Conservation (phyloP, 164 flowering plant genomes). For the Euptelea pleiosperma region DNA sequence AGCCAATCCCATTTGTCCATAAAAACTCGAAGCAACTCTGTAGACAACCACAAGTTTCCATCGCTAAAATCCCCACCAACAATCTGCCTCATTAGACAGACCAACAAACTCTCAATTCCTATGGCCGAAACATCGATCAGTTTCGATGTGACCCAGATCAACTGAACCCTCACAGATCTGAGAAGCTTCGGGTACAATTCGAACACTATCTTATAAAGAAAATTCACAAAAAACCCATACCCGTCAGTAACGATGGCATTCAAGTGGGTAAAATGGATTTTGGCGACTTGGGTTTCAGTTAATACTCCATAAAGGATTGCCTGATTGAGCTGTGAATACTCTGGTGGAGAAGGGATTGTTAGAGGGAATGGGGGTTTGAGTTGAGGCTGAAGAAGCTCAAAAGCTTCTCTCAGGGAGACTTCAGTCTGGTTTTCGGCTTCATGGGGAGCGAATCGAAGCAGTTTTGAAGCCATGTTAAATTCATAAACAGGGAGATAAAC, state of each 20-base stretch:
- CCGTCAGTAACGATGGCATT: conserved; percentile 75
- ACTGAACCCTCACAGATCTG: conserved; percentile 40
- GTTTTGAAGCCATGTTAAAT: conserved; percentile 31
- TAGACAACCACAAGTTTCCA: conserved; percentile 72
- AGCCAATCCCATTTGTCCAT: conserved; percentile 50
- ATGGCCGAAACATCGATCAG: conserved; percentile 50
- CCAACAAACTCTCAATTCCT: conserved; percentile 57
- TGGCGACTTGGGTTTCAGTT: conserved; percentile 42
- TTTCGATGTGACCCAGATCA: conserved; percentile 49
- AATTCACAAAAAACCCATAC: conserved; percentile 43
- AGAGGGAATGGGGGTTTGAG: conserved; percentile 52
- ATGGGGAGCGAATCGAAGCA: conserved; percentile 27
- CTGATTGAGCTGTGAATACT: conserved; percentile 50
- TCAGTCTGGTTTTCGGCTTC: conserved; percentile 46
- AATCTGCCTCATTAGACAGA: conserved; percentile 66
- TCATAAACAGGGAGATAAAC: too few species aligned
- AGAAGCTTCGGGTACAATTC: conserved; percentile 52
- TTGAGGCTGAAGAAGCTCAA: conserved; percentile 28
- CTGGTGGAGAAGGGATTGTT: conserved; percentile 37
- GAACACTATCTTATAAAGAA: conserved; percentile 38
- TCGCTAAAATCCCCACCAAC: conserved; percentile 72
- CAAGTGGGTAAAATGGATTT: conserved; percentile 60
- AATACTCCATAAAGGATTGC: conserved; percentile 67
- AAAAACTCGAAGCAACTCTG: conserved; percentile 48
- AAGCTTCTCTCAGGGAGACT: conserved; percentile 36